Evolutionary conservation across 1,284 basidiomycete genomes (phyloP).

Genomic region (Microstroma glucosiphilum): DNA sequence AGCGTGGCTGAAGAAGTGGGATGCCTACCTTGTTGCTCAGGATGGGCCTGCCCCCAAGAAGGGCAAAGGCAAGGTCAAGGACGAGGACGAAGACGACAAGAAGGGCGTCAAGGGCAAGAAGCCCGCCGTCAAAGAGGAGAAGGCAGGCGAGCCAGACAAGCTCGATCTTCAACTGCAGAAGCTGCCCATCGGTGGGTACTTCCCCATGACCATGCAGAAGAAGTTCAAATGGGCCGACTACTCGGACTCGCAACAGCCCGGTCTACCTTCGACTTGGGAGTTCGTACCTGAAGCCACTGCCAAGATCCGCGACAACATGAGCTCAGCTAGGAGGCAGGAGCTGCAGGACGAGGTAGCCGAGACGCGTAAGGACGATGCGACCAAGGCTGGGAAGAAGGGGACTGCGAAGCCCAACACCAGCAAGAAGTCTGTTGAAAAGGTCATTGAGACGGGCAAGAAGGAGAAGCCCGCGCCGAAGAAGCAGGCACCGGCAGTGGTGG

Average conservation of each 20-base stretch:
- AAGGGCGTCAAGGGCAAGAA: slow-evolving; percentile 19
- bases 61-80: slow-evolving; percentile 13
- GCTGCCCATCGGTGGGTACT: slow-evolving; percentile 44
- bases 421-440: slow-evolving; percentile 2
- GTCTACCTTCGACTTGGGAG: slow-evolving; percentile 22
- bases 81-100: slow-evolving; percentile 16
- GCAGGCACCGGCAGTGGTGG: slow-evolving; percentile 20
- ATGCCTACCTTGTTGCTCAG: slow-evolving; percentile 26
- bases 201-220: slow-evolving; percentile 48
- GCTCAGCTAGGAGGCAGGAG: slow-evolving; percentile 30
- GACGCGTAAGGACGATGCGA: slow-evolving; percentile 9
- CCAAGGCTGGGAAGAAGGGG: neutral
- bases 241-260: slow-evolving; percentile 13
- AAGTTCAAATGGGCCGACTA: slow-evolving; percentile 41
- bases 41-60: slow-evolving; percentile 21
- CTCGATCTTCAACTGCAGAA: slow-evolving; percentile 45
- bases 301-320: slow-evolving; percentile 37
- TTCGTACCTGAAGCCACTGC: slow-evolving; percentile 42
- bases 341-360: neutral
- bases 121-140: slow-evolving; percentile 16
- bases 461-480: slow-evolving; percentile 19
- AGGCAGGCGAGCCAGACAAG: slow-evolving; percentile 37
- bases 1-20: slow-evolving; percentile 50
- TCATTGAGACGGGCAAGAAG: slow-evolving; percentile 8
- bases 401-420: slow-evolving; percentile 18